Base-by-base conservation (phyloP, 2,329 filamentous ascomycete genomes). In the Claviceps sp. region DNA sequence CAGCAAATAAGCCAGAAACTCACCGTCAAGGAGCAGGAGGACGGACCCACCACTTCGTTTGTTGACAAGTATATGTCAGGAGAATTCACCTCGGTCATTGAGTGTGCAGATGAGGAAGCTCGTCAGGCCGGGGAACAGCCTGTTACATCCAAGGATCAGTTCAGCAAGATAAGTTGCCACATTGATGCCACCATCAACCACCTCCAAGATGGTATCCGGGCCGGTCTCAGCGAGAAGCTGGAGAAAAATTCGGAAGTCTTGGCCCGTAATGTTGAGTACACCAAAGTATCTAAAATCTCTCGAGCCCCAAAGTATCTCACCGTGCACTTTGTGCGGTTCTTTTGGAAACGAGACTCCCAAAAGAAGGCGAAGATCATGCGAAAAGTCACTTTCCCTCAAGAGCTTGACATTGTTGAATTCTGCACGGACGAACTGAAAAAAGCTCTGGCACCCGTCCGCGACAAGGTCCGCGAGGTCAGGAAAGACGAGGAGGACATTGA, bases 291-390 rank as follows among this genome's bases (percentile, higher is more conserved):
- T n/a, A 82, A 84, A 64, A 94, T 98, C 60, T 81, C 90, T 11
- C 84, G 91, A 19, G 74, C 96, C 48, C 93, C 93, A 17, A 95
- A 95, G 68, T 96, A 98, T 66, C 77, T 98, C 45, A 93, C 93
- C 0, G 88, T 98, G 4, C 93, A 98, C 69, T 95, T 98, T 66
- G 87, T 98, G 52, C 88, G 93, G 57, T 98, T 98, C 73, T 96
- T 91, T 73, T 98, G 93, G 93, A 91, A 95, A 65, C 82, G 85
- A 47, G 89, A 95, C 59, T 89, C 88, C 3, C 85, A 94, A 69
- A 97, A 97, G 75, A 98, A 98, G 76, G 90, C 91, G 59, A 98
- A 98, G 77, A 98, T 98, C 61, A 91, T 98, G 87, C 87, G 90
- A 65, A 98, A 97, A 71, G 93, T 98, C 53, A 91, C 89, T 0